These are phyloP conservation scores for Fusarium circinatum DNA, from an alignment of 2,329 filamentous ascomycete genomes.

Conservation along the genomic window DNA sequence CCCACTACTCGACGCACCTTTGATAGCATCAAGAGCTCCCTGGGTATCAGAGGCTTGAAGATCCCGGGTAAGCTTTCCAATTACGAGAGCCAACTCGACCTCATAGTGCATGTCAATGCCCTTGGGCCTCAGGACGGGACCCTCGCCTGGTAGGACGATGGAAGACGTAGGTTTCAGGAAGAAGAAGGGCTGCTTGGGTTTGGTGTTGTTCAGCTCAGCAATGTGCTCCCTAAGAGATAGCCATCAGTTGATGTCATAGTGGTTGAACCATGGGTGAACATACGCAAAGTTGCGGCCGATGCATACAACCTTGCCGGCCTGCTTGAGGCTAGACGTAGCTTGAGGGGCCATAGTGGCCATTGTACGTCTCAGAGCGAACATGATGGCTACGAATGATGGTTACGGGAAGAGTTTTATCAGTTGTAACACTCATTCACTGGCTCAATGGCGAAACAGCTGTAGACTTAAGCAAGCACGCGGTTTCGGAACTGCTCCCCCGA, in stretches of 20 bases:
- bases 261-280: constrained; percentile 45
- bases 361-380: constrained; percentile 52
- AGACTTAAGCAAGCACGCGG: constrained; percentile 12
- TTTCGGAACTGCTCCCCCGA: constrained; percentile 38
- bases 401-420: neutral
- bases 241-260: constrained; percentile 17
- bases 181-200: constrained; percentile 97
- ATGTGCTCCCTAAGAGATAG: constrained; percentile 79
- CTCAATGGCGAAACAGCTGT: constrained; percentile 3
- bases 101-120: constrained; percentile 93
- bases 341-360: constrained; percentile 54
- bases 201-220: constrained; percentile 85
- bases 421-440: neutral
- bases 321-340: constrained; percentile 57
- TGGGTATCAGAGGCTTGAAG: constrained; percentile 77
- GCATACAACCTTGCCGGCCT: constrained; percentile 83
- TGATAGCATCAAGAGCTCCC: constrained; percentile 83
- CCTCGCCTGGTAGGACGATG: constrained; percentile 81
- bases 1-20: constrained; percentile 62
- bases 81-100: constrained; percentile 90
- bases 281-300: constrained; percentile 97
- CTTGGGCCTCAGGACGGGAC: constrained; percentile 82
- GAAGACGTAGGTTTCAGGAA: constrained; percentile 95
- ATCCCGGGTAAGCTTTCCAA: constrained; percentile 83
- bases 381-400: constrained; percentile 30